Conservation (phyloP, 345 rosid genomes). For the Eucalyptus tenuipes region DNA sequence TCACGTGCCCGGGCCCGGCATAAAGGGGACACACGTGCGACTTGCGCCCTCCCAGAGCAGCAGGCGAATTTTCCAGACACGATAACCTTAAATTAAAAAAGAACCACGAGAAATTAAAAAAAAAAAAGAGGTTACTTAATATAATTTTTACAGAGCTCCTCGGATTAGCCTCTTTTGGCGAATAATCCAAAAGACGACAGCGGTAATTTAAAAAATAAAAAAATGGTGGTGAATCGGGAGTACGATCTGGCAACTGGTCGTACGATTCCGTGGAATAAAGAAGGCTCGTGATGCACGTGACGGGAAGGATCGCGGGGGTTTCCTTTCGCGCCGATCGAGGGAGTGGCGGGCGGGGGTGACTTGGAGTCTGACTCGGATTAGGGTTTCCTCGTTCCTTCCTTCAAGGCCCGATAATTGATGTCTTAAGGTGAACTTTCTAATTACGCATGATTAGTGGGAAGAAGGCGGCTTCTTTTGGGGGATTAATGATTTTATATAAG, state of each 20-base stretch:
- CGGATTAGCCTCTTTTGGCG: neutral
- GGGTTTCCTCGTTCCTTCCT: neutral
- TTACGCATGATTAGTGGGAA: neutral
- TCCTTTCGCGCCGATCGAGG: neutral
- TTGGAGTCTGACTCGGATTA: neutral
- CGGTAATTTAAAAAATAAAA: neutral
- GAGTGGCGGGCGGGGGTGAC: neutral
- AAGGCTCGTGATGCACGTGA: neutral
- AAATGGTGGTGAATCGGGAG: neutral
- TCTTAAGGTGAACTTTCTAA: neutral
- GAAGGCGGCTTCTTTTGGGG: neutral
- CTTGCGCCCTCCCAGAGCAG: conserved; percentile 27
- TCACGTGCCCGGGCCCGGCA: conserved; percentile 36
- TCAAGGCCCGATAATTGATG: neutral
- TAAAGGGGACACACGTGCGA: conserved; percentile 45
- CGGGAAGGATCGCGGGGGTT: neutral
- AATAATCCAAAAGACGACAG: neutral
- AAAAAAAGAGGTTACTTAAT: neutral
- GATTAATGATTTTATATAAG: neutral
- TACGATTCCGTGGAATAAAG: neutral
- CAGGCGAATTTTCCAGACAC: conserved; percentile 1
- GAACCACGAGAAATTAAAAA: neutral
- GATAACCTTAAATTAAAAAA: neutral
- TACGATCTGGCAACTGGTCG: neutral
- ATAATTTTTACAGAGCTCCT: neutral